A percentile compares a stretch with the other conserved stretches of the same genome.
These are phyloP conservation scores for Eutrema japonicum DNA, from an alignment of 345 rosid species.

Conservation along the genomic window DNA sequence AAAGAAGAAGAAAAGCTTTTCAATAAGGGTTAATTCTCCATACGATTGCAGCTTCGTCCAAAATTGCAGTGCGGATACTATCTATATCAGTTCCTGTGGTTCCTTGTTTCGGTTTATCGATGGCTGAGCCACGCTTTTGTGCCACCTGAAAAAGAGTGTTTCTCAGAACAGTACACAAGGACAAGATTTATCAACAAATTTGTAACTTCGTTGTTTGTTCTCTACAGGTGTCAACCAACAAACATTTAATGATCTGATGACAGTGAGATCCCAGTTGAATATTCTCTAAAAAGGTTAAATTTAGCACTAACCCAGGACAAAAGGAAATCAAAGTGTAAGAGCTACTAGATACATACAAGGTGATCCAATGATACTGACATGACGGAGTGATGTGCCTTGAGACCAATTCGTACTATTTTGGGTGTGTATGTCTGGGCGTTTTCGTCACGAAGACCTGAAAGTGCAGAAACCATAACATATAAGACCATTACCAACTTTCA, in stretches of 20 bases:
- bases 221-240: background rate
- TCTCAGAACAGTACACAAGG: constrained; percentile 21
- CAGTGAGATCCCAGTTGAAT: background rate
- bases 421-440: constrained; percentile 71
- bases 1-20: background rate
- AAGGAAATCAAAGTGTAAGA: constrained; percentile 21
- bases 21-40: constrained; percentile 38
- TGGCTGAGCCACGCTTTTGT: constrained; percentile 66
- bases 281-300: background rate
- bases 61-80: constrained; percentile 70
- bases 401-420: constrained; percentile 92
- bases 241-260: background rate
- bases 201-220: background rate
- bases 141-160: constrained; percentile 62
- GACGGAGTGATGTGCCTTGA: constrained; percentile 90
- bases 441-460: constrained; percentile 83
- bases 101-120: constrained; percentile 76
- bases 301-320: constrained; percentile 4
- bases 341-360: constrained; percentile 65
- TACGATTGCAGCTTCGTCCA: constrained; percentile 92
- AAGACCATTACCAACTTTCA: constrained; percentile 26
- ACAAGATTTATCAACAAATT: background rate
- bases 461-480: constrained; percentile 28
- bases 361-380: constrained; percentile 80
- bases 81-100: constrained; percentile 70